phyloP scores from a whole-genome alignment of 495 filamentous ascomycete species.

The Talaromyces liani region DNA sequence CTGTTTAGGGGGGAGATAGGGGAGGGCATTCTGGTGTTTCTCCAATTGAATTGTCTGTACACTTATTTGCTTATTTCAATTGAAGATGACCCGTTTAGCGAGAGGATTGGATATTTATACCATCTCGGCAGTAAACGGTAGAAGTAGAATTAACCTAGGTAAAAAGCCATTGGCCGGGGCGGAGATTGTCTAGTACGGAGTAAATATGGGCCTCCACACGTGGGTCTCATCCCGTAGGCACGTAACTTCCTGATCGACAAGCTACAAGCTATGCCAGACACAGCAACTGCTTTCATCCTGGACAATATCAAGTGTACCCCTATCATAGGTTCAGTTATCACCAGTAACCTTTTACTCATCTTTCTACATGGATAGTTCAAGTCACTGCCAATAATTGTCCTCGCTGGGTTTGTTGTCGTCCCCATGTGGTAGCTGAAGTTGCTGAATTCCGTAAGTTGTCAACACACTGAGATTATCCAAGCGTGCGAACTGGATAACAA shows the following conservation, averaged over 20 bases:
- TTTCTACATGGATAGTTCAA: neutral
- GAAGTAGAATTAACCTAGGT: neutral
- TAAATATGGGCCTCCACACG: neutral
- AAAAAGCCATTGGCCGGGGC: neutral
- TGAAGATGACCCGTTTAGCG: too few species aligned
- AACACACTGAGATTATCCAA: neutral
- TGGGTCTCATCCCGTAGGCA: neutral
- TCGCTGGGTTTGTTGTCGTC: neutral
- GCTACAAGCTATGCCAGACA: neutral
- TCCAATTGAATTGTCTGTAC: neutral
- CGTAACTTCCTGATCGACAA: neutral
- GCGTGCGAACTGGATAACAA: too few species aligned
- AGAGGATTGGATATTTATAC: neutral
- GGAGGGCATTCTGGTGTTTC: neutral
- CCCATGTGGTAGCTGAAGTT: neutral
- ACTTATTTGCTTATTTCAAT: too few species aligned
- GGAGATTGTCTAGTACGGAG: neutral
- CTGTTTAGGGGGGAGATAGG: slow-evolving; percentile 6
- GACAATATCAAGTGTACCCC: neutral
- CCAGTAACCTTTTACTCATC: too few species aligned
- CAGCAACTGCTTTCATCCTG: neutral
- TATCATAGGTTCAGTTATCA: neutral
- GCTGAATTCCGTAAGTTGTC: neutral
- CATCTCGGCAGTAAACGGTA: neutral
- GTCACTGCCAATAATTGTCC: neutral